A percentile compares a stretch with the other conserved stretches of the same genome.
These are phyloP conservation scores for Termitomyces sp. DNA, from an alignment of 768 basidiomycete genomes.

Conservation along the genomic window DNA sequence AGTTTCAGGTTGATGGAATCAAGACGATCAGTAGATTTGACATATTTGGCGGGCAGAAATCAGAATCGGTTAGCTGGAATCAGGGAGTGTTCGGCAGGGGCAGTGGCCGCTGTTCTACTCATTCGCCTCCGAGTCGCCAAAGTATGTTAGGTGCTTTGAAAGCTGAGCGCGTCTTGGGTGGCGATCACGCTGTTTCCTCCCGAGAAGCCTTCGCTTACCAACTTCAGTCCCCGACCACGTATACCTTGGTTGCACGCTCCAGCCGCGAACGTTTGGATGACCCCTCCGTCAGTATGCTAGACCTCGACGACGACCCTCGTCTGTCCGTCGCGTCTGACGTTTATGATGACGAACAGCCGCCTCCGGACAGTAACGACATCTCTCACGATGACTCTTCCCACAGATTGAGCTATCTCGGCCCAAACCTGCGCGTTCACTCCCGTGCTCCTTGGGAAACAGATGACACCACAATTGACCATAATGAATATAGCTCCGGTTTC, in stretches of 20 bases:
- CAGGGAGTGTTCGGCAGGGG: slow-evolving; percentile 1
- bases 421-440: slow-evolving; percentile 78
- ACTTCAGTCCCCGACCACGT: slow-evolving; percentile 18
- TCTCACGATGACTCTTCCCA: slow-evolving; percentile 33
- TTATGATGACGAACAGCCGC: slow-evolving; percentile 27
- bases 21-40: no score
- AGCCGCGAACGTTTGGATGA: slow-evolving; percentile 38
- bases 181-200: slow-evolving; percentile 13
- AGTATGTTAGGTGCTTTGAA: slow-evolving; percentile 39
- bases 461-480: slow-evolving; percentile 38
- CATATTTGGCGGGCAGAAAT: no score
- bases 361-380: slow-evolving; percentile 23
- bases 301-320: slow-evolving; percentile 50
- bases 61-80: slow-evolving; percentile 5
- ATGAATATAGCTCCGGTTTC: slow-evolving; percentile 39
- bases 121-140: slow-evolving; percentile 11
- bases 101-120: neutral
- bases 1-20: neutral
- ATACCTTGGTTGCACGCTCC: slow-evolving; percentile 5
- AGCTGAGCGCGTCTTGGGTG: slow-evolving; percentile 38
- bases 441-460: slow-evolving; percentile 79
- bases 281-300: slow-evolving; percentile 45
- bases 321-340: slow-evolving; percentile 25
- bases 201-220: neutral
- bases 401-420: slow-evolving; percentile 72